Percentiles rank a stretch among this genome's conserved stretches.
Conservation (phyloP, 2,329 filamentous ascomycete genomes). For the Xylaria sp. region DNA sequence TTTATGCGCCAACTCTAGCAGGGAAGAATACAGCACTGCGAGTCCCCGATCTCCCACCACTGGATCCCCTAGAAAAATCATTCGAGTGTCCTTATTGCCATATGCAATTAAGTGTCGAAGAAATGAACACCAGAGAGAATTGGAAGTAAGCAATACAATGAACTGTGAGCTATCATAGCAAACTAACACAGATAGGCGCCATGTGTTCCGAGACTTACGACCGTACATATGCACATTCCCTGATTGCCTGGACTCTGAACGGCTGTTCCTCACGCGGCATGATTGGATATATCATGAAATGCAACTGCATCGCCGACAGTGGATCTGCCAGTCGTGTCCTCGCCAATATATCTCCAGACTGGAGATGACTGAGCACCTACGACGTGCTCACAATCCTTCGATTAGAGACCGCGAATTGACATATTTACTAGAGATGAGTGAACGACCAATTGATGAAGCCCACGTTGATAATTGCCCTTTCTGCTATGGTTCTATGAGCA, state of each 20-base stretch:
- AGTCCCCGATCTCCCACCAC: constrained; percentile 6
- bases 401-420: not conserved
- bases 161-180: not conserved
- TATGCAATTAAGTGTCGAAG: too few species aligned
- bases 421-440: constrained; percentile 20
- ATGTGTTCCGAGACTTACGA: constrained; percentile 27
- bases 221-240: constrained; percentile 28
- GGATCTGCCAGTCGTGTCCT: constrained; percentile 16
- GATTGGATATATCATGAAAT: constrained; percentile 32
- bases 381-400: not conserved
- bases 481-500: constrained; percentile 3
- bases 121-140: constrained; percentile 7
- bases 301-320: constrained; percentile 23
- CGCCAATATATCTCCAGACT: not conserved
- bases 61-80: not conserved
- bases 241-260: constrained; percentile 13
- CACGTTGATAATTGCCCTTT: constrained; percentile 9
- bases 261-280: constrained; percentile 18
- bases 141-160: constrained; percentile 20
- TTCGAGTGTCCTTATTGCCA: constrained; percentile 27
- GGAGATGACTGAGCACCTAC: constrained; percentile 9
- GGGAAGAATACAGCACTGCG: not conserved
- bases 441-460: constrained; percentile 12
- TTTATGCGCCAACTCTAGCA: not conserved
- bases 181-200: constrained; percentile 10